A percentile compares a stretch with the other conserved stretches of the same genome.
Evolutionary conservation across 2,329 filamentous ascomycete species (phyloP).

Genomic region (Periconia macrospinosa): DNA sequence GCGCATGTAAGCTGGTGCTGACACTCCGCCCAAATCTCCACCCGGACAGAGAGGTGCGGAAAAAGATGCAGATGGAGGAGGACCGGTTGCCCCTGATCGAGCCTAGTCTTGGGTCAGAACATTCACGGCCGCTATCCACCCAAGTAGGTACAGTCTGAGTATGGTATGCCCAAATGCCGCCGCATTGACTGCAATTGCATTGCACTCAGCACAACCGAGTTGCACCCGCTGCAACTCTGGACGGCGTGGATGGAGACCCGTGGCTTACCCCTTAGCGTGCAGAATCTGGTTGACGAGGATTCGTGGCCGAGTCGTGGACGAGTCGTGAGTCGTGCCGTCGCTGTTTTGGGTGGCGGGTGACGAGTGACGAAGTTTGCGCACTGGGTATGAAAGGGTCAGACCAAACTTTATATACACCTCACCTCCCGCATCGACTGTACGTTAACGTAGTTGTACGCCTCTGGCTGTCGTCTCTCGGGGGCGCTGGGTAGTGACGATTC

Average conservation of each 20-base stretch:
- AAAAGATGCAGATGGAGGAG: conserved; percentile 30
- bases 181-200: too few relatives aligned
- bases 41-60: conserved; percentile 34
- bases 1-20: conserved; percentile 39
- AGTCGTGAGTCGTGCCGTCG: too few relatives aligned
- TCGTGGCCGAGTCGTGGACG: too few relatives aligned
- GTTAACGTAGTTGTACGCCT: too few relatives aligned
- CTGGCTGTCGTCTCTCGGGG: too few relatives aligned
- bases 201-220: too few relatives aligned
- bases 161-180: too few relatives aligned
- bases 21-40: conserved; percentile 33
- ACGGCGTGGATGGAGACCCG: conserved; percentile 18
- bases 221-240: not conserved
- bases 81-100: conserved; percentile 29
- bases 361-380: too few relatives aligned
- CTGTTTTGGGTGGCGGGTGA: too few relatives aligned
- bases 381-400: not conserved
- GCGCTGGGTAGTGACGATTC: too few relatives aligned
- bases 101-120: conserved; percentile 32
- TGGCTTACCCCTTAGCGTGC: conserved; percentile 19
- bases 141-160: too few relatives aligned
- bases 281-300: not conserved
- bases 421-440: too few relatives aligned
- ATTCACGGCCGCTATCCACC: not conserved
- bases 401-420: not conserved